Evolutionary conservation across 805 yeast species (phyloP).

Genomic region (Candida loeiensis): DNA sequence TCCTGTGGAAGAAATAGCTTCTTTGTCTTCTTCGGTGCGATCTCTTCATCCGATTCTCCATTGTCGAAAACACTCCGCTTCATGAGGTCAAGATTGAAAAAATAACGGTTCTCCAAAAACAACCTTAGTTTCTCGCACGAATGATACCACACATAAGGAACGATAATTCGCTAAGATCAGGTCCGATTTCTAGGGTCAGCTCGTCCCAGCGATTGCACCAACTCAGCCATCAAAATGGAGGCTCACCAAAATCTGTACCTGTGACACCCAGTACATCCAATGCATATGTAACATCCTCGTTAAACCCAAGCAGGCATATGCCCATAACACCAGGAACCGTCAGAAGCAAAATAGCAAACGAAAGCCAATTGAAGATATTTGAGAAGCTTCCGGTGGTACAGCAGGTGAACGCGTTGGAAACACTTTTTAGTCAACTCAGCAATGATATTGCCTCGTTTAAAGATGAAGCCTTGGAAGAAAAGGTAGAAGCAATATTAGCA

Average conservation of each 20-base stretch:
- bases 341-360: slow-evolving; percentile 16
- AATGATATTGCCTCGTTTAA: slow-evolving; percentile 31
- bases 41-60: slow-evolving; percentile 20
- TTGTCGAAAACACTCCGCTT: slow-evolving; percentile 8
- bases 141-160: slow-evolving; percentile 29
- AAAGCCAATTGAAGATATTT: slow-evolving; percentile 25
- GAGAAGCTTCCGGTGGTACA: slow-evolving; percentile 33
- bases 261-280: slow-evolving; percentile 19
- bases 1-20: no score
- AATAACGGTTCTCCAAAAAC: not conserved
- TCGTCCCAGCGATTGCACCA: slow-evolving; percentile 32
- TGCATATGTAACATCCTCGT: slow-evolving; percentile 34
- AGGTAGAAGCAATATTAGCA: slow-evolving; percentile 25
- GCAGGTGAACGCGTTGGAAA: slow-evolving; percentile 30
- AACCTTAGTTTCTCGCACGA: not conserved
- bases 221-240: slow-evolving; percentile 17
- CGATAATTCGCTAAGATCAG: slow-evolving; percentile 27
- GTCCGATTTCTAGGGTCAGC: slow-evolving; percentile 35
- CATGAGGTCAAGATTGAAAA: slow-evolving; percentile 3
- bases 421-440: slow-evolving; percentile 24
- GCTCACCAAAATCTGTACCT: slow-evolving; percentile 24
- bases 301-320: slow-evolving; percentile 34
- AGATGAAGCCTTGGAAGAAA: slow-evolving; percentile 24
- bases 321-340: slow-evolving; percentile 21
- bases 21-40: slow-evolving; percentile 22